These are phyloP conservation scores for Paraphoma sp. DNA, from an alignment of 2,329 filamentous ascomycete species.

Conservation along the genomic window DNA sequence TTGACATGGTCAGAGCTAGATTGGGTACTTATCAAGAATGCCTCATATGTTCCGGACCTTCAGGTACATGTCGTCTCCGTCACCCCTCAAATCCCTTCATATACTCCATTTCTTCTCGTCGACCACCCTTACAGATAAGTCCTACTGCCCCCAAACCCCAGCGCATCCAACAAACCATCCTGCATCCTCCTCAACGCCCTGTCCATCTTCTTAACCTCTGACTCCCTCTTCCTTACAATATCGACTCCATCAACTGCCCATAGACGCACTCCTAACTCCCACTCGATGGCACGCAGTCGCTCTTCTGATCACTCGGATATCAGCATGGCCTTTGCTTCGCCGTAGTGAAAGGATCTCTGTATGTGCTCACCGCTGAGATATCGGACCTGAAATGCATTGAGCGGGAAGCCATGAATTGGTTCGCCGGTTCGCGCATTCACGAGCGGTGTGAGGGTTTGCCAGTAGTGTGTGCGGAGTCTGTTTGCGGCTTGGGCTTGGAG, in stretches of 20 bases:
- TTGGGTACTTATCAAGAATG: too few species aligned
- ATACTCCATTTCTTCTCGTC: too few species aligned
- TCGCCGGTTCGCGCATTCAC: background rate
- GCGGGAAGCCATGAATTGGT: background rate
- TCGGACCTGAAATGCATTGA: background rate
- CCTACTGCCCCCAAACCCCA: background rate
- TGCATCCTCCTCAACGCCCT: background rate
- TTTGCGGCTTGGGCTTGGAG: background rate
- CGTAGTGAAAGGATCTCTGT: too few species aligned
- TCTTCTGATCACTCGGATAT: background rate
- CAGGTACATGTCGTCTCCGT: too few species aligned
- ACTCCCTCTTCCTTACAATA: too few species aligned
- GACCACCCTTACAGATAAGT: background rate
- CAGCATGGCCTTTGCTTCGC: background rate
- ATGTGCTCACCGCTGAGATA: background rate
- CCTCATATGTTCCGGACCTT: too few species aligned
- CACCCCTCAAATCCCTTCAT: too few species aligned
- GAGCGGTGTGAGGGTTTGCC: background rate
- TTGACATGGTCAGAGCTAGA: too few species aligned
- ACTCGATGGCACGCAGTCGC: background rate
- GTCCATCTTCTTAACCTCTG: background rate
- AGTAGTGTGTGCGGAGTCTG: background rate
- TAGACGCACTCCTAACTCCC: background rate
- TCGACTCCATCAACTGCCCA: too few species aligned
- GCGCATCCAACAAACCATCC: background rate